phyloP scores from a whole-genome alignment of 2,329 filamentous ascomycete genomes.

The Neoarthrinium moseri region DNA sequence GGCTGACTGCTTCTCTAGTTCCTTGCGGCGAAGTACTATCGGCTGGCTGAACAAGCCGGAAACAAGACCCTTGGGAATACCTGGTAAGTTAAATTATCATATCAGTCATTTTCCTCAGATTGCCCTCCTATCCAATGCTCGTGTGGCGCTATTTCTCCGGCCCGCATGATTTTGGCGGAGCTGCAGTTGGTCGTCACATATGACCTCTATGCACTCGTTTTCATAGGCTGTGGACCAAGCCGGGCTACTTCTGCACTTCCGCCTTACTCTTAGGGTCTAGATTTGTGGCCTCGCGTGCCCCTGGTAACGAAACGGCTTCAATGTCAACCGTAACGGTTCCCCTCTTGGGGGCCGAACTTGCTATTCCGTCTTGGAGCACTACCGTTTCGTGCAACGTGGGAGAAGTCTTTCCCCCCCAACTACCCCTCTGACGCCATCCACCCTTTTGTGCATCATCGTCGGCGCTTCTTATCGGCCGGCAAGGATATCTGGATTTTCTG shows the following conservation, averaged over 20 bases:
- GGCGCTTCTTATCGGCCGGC: background rate
- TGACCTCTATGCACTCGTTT: conserved; percentile 22
- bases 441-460: conserved; percentile 1
- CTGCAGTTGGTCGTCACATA: conserved; percentile 26
- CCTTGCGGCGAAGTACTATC: conserved; percentile 84
- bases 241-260: conserved; percentile 16
- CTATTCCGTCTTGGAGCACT: background rate
- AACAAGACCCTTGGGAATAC: conserved; percentile 91
- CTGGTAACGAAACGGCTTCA: conserved; percentile 4
- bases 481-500: background rate
- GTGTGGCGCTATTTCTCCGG: conserved; percentile 20
- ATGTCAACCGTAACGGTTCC: conserved; percentile 14
- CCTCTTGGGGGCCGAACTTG: conserved; percentile 16
- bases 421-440: background rate
- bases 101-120: conserved; percentile 13
- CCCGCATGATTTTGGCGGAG: conserved; percentile 12
- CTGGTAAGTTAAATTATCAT: conserved; percentile 65
- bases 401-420: background rate
- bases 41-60: conserved; percentile 83
- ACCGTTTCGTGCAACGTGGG: background rate
- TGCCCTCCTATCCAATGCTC: conserved; percentile 20
- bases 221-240: conserved; percentile 31
- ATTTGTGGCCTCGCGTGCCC: conserved; percentile 10
- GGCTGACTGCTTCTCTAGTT: conserved; percentile 59
- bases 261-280: conserved; percentile 22